These are phyloP conservation scores for Yamadazyma songkhlaensis DNA, from an alignment of 1,139 yeast species.

Conservation along the genomic window DNA sequence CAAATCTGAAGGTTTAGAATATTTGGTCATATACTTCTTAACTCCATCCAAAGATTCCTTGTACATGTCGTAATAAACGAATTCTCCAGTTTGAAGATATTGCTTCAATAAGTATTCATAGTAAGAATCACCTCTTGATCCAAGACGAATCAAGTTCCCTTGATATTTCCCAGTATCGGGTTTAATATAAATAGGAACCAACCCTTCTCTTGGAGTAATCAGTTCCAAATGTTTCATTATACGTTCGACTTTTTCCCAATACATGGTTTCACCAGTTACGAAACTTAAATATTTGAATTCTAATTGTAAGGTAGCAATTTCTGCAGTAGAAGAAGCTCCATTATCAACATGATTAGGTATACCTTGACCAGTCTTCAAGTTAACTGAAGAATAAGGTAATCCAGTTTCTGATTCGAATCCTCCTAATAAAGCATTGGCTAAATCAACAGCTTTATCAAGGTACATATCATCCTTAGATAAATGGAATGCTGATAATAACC, in stretches of 20 bases:
- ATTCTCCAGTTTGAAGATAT: conserved; percentile 73
- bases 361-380: conserved; percentile 62
- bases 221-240: conserved; percentile 65
- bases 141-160: conserved; percentile 68
- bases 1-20: conserved; percentile 61
- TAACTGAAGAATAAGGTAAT: conserved; percentile 77
- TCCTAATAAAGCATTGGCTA: conserved; percentile 63
- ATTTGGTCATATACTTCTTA: conserved; percentile 57
- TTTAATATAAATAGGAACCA: conserved; percentile 76
- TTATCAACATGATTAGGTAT: conserved; percentile 59
- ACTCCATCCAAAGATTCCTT: conserved; percentile 71
- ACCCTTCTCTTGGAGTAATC: conserved; percentile 61
- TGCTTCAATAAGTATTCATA: conserved; percentile 89
- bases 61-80: conserved; percentile 70
- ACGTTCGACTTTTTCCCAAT: conserved; percentile 77
- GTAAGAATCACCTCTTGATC: conserved; percentile 91
- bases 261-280: conserved; percentile 73
- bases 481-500: conserved; percentile 78
- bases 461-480: conserved; percentile 68
- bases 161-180: conserved; percentile 73
- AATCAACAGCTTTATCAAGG: conserved; percentile 73
- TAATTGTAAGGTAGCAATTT: conserved; percentile 82
- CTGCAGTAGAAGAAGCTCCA: conserved; percentile 80
- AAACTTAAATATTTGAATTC: conserved; percentile 83
- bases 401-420: conserved; percentile 68